These are phyloP conservation scores for Hypoxylon sp. DNA, from an alignment of 2,329 filamentous ascomycete species.

Conservation along the genomic window DNA sequence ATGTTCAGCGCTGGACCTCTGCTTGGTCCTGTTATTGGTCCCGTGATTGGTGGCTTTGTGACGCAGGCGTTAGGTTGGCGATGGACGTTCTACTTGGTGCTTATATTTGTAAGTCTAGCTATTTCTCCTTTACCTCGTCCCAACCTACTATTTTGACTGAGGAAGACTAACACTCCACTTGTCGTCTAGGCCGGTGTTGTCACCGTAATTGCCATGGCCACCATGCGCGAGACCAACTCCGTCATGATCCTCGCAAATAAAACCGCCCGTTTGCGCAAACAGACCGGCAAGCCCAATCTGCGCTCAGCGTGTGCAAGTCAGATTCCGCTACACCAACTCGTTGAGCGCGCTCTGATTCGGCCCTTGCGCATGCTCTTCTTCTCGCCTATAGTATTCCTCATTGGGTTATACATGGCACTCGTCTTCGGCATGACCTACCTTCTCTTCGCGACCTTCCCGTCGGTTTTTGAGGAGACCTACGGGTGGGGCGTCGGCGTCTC, in stretches of 20 bases:
- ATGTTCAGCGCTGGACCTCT: constrained; percentile 54
- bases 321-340: not conserved
- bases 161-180: not conserved
- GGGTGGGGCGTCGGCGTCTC: constrained; percentile 11
- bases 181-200: constrained; percentile 41
- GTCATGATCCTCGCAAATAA: constrained; percentile 56
- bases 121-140: not conserved
- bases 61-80: constrained; percentile 50
- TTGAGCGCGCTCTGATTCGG: constrained; percentile 1
- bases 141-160: not conserved
- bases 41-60: constrained; percentile 48
- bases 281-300: constrained; percentile 59
- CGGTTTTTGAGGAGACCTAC: not conserved
- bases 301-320: not conserved
- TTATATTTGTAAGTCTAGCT: constrained; percentile 42
- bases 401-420: constrained; percentile 7
- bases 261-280: constrained; percentile 56
- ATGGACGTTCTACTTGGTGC: constrained; percentile 53
- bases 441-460: constrained; percentile 4
- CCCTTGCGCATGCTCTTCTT: not conserved
- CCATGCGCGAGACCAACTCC: constrained; percentile 59
- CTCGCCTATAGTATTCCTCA: constrained; percentile 1
- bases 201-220: constrained; percentile 48
- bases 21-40: constrained; percentile 54
- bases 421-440: constrained; percentile 12